These are phyloP conservation scores for Yamadazyma buinensis DNA, from an alignment of 1,139 yeast species.

Conservation along the genomic window DNA sequence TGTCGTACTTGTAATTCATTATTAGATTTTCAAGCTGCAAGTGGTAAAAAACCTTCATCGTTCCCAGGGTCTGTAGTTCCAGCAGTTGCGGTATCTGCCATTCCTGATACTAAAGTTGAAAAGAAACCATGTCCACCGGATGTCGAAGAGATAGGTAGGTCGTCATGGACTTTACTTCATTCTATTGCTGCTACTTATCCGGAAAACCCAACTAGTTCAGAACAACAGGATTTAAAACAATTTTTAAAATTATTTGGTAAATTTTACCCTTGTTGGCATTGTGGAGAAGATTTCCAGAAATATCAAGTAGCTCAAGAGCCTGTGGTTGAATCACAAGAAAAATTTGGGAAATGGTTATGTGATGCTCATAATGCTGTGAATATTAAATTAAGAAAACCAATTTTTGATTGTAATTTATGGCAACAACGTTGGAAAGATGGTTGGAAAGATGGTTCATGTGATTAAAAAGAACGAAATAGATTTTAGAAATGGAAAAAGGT, in stretches of 20 bases:
- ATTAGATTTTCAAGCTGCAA: conserved; percentile 69
- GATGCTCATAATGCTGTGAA: conserved; percentile 93
- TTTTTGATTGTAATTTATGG: conserved; percentile 87
- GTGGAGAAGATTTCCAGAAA: conserved; percentile 78
- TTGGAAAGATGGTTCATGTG: conserved; percentile 10
- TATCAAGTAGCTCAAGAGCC: conserved; percentile 65
- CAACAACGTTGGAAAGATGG: conserved; percentile 78
- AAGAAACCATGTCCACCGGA: conserved; percentile 78
- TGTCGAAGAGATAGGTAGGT: conserved; percentile 72
- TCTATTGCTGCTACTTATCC: conserved; percentile 91
- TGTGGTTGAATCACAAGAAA: conserved; percentile 65
- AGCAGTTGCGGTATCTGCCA: conserved; percentile 11
- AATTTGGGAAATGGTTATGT: conserved; percentile 88
- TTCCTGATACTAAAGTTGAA: conserved; percentile 14
- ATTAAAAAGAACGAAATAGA: not conserved
- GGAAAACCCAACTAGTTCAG: conserved; percentile 51
- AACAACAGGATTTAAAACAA: conserved; percentile 68
- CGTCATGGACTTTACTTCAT: conserved; percentile 92
- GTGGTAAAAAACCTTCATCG: conserved; percentile 26
- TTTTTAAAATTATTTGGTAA: conserved; percentile 72
- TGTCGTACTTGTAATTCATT: conserved; percentile 84
- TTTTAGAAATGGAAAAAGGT: no score
- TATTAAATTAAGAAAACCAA: conserved; percentile 75
- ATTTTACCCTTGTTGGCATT: conserved; percentile 91
- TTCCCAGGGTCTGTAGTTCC: no score